Evolutionary conservation across 2,329 filamentous ascomycete genomes (phyloP), one percentile per base, ranked within the genome.

Genomic region (Chaetomiaceae sp.): DNA sequence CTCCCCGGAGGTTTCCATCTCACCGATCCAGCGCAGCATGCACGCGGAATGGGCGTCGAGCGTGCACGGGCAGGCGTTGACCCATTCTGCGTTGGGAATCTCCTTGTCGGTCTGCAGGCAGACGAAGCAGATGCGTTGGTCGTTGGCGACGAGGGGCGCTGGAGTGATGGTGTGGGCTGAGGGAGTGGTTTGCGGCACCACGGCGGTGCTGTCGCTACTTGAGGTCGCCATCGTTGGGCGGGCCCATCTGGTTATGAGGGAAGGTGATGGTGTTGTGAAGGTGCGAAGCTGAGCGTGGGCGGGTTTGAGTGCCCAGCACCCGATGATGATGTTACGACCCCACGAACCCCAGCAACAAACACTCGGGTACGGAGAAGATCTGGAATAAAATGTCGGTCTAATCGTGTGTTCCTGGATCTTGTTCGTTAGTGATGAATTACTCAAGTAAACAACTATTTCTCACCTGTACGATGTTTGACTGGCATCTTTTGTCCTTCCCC

Each of bases 11-110:
- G 80, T 20, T 80, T 96, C 91, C 66, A 90, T 82, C 66, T 96
- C 90, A n/a, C 89, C 87, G 17, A 97, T 87, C 91, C 91, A 99
- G 64, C 90, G 87, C 36, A 97, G 77, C 60, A 97, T 79, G 68
- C 91, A 96, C 56, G 84, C 81, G 68, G 97, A 91, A 68, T 99
- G 94, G 1, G 91, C 94, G 52, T 89, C 88, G 36, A 99, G 78
- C 12, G 89, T 91, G 71, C 94, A 99, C 0, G 87, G 87, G 68
- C 94, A 99, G 1, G 94, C 91, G 51, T 87, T 88, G 40, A 89
- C 84, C 92, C 94, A 99, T 51, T 74, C 69, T 42, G 71, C 68
- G 17, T 65, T 65, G 4, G 78, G 75, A 9, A 67, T 70, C 36
- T 82, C 76, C 23, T 73, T 72, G 58, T 83, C 74, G 46, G 82